Base-by-base conservation (phyloP, 768 basidiomycete species). In the Naganishia randhawae region DNA sequence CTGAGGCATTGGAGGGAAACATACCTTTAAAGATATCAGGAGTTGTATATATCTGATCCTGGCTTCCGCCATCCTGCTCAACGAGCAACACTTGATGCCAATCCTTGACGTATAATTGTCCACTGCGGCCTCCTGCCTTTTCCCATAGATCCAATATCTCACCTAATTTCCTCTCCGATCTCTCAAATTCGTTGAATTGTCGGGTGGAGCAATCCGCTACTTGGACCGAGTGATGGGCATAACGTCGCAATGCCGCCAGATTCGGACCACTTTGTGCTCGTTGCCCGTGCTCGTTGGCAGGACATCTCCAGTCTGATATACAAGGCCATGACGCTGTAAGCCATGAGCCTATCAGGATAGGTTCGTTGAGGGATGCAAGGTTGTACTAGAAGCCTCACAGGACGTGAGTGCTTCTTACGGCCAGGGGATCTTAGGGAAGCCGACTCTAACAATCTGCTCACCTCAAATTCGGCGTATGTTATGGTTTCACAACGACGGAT, bases 31-130 rank as follows among this genome's bases (percentile, higher is more conserved):
- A 74, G 13, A 74, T 67, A 27, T 75, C 72, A 0, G 78, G 76
- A 13, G 76, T 75, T 17, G 68, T 69, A 57, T 81, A 81, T 3
- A 78, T 71, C 50, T 74, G 70, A 14, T 69, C 65, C 13, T 74
- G 72, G 25, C 67, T 48, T 37, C 72, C 65, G 19, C 75, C 74
- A 8, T 68, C 73, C 19, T 65, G 39, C 52, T 78, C 78, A 14
- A 78, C 64, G 57, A 71, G 67, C 27, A 67, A 72, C 25, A 73
- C 62, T 27, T 79, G 65, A 73, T 81, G 80, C 78, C 80, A 81
- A 65, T 81, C 80, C 62, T 80, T 81, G 25, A 81, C 74, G 69
- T 81, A 81, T 17, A 78, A 41, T 8, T 71, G 71, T 0, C 50
- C 17, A 10, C 73, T 70, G 10, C 65, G 63, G 3, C 32, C 65